A percentile compares a stretch with the other conserved stretches of the same genome.
Conservation (phyloP, 495 filamentous ascomycete species). For the Parachaetomium inaequale region DNA sequence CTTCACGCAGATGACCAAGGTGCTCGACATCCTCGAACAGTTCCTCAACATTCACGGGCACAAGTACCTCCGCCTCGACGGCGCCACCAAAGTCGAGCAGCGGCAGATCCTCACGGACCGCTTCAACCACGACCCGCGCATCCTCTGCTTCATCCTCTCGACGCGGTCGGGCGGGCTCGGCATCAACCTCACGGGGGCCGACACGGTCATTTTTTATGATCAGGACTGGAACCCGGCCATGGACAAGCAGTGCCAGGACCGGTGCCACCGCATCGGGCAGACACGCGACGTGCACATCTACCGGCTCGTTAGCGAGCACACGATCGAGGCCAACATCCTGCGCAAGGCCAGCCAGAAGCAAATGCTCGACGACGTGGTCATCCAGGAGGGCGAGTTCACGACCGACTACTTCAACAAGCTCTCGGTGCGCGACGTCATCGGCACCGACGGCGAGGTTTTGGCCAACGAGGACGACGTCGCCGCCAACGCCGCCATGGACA, state of each 20-base stretch:
- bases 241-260: slow-evolving; percentile 99
- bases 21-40: slow-evolving; percentile 94
- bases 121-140: slow-evolving; percentile 92
- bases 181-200: slow-evolving; percentile 94
- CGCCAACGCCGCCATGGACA: slow-evolving; percentile 79
- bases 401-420: slow-evolving; percentile 94
- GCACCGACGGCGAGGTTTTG: slow-evolving; percentile 52
- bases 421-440: slow-evolving; percentile 65
- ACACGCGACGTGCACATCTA: slow-evolving; percentile 98
- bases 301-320: slow-evolving; percentile 93
- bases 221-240: slow-evolving; percentile 99
- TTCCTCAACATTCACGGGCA: slow-evolving; percentile 98
- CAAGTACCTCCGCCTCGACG: slow-evolving; percentile 87
- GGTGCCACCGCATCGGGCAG: slow-evolving; percentile 96
- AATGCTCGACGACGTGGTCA: slow-evolving; percentile 96
- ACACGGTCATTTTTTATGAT: slow-evolving; percentile 99
- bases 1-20: slow-evolving; percentile 99
- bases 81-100: slow-evolving; percentile 89
- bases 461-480: slow-evolving; percentile 59
- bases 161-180: slow-evolving; percentile 92
- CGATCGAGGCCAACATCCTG: slow-evolving; percentile 97
- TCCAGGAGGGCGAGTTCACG: slow-evolving; percentile 97
- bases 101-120: slow-evolving; percentile 93
- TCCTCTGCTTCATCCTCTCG: slow-evolving; percentile 91
- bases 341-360: slow-evolving; percentile 96